A percentile compares a stretch with the other conserved stretches of the same genome.
Evolutionary conservation across 148 eudicot genomes (phyloP).

Genomic region (Rhododendron mucronatum): DNA sequence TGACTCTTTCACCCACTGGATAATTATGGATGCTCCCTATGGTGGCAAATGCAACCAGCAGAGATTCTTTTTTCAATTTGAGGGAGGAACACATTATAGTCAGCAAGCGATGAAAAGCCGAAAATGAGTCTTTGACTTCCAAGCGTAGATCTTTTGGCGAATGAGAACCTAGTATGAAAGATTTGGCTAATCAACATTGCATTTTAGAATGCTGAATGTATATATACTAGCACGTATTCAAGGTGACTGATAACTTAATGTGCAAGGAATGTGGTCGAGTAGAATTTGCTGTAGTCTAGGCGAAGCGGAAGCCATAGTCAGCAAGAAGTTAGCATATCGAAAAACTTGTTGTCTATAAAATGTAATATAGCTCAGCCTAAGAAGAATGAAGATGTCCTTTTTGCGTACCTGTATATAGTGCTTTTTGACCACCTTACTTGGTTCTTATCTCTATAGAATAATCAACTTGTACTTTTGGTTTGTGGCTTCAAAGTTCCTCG

Average conservation of each 20-base stretch:
- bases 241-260: not conserved
- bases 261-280: not conserved
- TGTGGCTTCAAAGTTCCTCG: not conserved
- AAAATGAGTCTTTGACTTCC: not conserved
- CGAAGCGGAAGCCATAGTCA: not conserved
- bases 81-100: not conserved
- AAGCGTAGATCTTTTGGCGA: not conserved
- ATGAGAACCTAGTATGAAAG: not conserved
- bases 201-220: not conserved
- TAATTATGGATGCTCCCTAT: not conserved
- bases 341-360: not conserved
- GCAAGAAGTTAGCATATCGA: not conserved
- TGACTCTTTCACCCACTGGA: constrained; percentile 11
- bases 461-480: not conserved
- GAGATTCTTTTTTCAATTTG: not conserved
- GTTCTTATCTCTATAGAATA: not conserved
- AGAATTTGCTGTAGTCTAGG: not conserved
- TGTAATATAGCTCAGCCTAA: not conserved
- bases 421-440: constrained; percentile 2
- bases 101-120: not conserved
- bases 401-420: not conserved
- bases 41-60: constrained; percentile 2
- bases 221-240: not conserved
- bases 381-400: not conserved
- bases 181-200: not conserved